These are phyloP conservation scores for Globisporangium megalacanthum DNA, from an alignment of 352 stramenopile species.

Conservation along the genomic window DNA sequence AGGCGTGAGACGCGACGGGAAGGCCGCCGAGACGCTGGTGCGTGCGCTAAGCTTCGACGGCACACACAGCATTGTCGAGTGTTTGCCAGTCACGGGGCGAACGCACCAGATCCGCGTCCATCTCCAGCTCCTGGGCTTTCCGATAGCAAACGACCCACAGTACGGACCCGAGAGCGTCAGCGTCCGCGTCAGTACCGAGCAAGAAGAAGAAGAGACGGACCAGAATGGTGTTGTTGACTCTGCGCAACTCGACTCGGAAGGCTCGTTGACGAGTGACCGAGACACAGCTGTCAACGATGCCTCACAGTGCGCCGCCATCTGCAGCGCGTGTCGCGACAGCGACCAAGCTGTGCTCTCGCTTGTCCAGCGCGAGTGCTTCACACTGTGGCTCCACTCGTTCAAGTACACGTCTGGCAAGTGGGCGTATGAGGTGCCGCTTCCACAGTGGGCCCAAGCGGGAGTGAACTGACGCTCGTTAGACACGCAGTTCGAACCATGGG, in stretches of 20 bases:
- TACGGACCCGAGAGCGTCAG: constrained; percentile 57
- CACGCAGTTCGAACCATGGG: too few species aligned
- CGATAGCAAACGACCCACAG: constrained; percentile 94
- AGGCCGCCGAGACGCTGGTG: constrained; percentile 39
- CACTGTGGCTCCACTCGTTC: constrained; percentile 52
- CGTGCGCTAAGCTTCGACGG: constrained; percentile 14
- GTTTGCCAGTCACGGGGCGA: constrained; percentile 86
- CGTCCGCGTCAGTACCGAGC: neutral
- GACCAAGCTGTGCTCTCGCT: constrained; percentile 14
- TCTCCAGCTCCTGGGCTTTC: constrained; percentile 78
- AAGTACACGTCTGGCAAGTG: constrained; percentile 34
- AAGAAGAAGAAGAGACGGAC: neutral
- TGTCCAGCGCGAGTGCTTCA: constrained; percentile 15
- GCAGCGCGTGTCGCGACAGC: constrained; percentile 16
- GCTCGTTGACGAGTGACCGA: neutral
- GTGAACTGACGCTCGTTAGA: too few species aligned
- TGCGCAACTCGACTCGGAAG: neutral
- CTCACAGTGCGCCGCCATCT: constrained; percentile 7
- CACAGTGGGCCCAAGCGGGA: constrained; percentile 19
- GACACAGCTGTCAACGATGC: neutral
- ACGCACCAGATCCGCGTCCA: constrained; percentile 96
- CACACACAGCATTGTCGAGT: constrained; percentile 78
- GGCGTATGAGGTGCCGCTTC: constrained; percentile 36
- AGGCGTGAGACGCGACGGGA: constrained; percentile 15
- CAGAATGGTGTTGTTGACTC: neutral